Percentiles rank a stretch among this genome's conserved stretches.
Evolutionary conservation across 768 basidiomycete genomes (phyloP).

Genomic region (Mrakia blollopis): DNA sequence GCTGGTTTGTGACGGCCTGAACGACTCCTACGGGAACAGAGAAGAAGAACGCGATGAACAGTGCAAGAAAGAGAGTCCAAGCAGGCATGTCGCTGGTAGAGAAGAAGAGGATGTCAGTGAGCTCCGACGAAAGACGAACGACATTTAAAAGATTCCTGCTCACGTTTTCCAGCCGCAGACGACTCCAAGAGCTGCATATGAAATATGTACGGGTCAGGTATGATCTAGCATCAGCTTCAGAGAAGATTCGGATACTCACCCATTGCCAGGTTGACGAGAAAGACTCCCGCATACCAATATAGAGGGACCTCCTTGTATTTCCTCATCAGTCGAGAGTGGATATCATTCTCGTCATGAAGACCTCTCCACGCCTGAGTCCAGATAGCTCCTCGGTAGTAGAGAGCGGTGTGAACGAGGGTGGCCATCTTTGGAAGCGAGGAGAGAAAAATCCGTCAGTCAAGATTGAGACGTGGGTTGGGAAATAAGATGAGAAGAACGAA

Average conservation of each 20-base stretch:
- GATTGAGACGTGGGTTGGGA: neutral
- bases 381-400: slow-evolving; percentile 32
- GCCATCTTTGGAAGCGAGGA: slow-evolving; percentile 2
- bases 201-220: no score
- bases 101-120: neutral
- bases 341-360: slow-evolving; percentile 27
- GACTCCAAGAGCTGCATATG: slow-evolving; percentile 12
- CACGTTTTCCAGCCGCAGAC: slow-evolving; percentile 27
- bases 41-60: slow-evolving; percentile 23
- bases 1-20: slow-evolving; percentile 31
- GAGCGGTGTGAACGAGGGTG: slow-evolving; percentile 29
- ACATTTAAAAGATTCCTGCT: neutral
- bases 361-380: slow-evolving; percentile 20
- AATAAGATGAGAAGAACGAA: neutral
- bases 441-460: no score
- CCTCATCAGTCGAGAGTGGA: slow-evolving; percentile 30
- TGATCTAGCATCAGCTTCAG: neutral
- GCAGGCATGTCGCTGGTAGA: slow-evolving; percentile 25
- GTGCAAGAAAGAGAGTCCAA: slow-evolving; percentile 28
- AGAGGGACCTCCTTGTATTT: slow-evolving; percentile 24
- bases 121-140: no score
- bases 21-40: slow-evolving; percentile 32
- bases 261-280: slow-evolving; percentile 25
- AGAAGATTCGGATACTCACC: slow-evolving; percentile 4
- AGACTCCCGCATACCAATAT: slow-evolving; percentile 25